Base-by-base conservation (phyloP, 495 filamentous ascomycete species). In the Aspergillus campestris region DNA sequence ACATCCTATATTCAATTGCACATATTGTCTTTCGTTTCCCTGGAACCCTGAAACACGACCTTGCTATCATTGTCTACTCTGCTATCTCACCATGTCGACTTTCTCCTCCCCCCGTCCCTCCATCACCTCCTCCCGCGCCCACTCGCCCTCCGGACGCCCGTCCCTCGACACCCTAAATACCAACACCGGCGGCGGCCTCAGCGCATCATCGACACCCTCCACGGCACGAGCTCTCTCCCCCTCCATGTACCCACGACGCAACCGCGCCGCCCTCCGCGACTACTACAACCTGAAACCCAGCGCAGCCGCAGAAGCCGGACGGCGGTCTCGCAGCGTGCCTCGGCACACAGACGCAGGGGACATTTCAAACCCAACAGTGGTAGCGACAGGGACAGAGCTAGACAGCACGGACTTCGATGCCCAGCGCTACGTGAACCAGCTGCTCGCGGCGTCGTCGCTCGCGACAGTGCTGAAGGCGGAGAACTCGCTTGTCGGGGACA, bases 261-360 rank as follows among this genome's bases (percentile, higher is more conserved):
- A 85, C 60, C 84, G 91, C 52, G 76, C 85, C 32, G 92, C 92
- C 12, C 77, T 98, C 11, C 83, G 92, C 47, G 88, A 95, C 53
- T 97, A 95, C 71, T 98, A 97, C 66, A 87, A 87, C 52, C 77
- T 97, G 44, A 85, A 83, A 56, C 71, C 78, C 7, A 69, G 78
- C 32, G 60, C 62, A 6, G 56, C 61, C 9, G 59, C 58, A 7
- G 47, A 45, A 7, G 29, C 47, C 8, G 38, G 47, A 11, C 52
- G 52, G 10, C 60, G 64, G 11, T 67, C 63, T 8, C 66, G 55
- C 42, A 67, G 68, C 36, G 59, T 69, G 12, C 65, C 67, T 31
- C 60, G 67, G 33, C 61, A 53, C 40, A 70, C 65, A n/a, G 69
- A 65, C 40, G 62, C 65, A 34, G 61, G 60, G 11, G 52, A 64